Percentiles rank a stretch among this genome's conserved stretches.
Evolutionary conservation across 257 asterid genomes (phyloP).

Genomic region (Przewalskia tangutica): DNA sequence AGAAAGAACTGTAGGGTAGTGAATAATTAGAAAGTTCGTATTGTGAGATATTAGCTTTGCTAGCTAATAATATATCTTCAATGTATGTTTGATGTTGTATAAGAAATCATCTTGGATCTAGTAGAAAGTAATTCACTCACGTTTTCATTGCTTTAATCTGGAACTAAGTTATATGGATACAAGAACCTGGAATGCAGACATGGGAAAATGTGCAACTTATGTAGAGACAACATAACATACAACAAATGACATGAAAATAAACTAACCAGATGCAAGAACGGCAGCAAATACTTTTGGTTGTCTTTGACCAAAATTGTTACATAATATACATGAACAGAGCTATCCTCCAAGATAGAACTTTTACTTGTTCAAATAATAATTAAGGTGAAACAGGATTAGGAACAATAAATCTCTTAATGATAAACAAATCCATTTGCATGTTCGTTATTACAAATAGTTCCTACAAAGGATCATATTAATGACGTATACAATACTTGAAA

Average conservation of each 20-base stretch:
- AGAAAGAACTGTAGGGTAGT: slow-evolving; percentile 53
- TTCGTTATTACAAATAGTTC: neutral
- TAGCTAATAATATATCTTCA: neutral
- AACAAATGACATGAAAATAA: neutral
- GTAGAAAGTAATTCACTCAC: neutral
- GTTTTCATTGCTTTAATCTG: neutral
- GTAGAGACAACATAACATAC: neutral
- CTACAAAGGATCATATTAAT: neutral
- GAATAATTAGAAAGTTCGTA: slow-evolving; percentile 16
- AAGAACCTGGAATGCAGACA: neutral
- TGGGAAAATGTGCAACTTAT: neutral
- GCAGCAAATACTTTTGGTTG: neutral
- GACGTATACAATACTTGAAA: neutral
- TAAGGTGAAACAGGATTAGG: neutral
- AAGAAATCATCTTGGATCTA: neutral
- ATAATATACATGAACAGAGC: neutral
- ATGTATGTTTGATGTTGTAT: neutral
- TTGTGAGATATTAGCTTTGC: neutral
- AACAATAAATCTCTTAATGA: neutral
- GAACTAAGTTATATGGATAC: neutral
- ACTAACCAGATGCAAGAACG: neutral
- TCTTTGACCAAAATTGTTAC: neutral
- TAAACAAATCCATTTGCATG: neutral
- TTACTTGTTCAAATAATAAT: no score
- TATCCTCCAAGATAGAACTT: neutral